Conservation (phyloP, 169 alveolate genomes). For the Perkinsus olseni region DNA sequence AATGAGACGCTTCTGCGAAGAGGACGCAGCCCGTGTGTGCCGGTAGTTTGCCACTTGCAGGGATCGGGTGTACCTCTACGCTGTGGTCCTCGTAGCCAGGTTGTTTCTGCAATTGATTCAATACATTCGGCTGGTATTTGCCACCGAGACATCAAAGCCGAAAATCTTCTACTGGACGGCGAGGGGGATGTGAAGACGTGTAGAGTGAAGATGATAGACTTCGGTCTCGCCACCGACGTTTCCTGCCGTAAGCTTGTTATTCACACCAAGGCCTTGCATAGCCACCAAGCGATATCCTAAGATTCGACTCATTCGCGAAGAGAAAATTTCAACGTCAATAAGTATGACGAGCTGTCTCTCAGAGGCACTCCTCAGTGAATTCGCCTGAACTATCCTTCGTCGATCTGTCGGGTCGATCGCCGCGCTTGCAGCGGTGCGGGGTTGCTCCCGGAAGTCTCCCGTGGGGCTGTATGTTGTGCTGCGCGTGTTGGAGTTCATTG, state of each 20-base stretch:
- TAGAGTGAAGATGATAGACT: constrained; percentile 43
- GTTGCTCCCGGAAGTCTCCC: too few relatives aligned
- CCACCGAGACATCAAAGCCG: neutral
- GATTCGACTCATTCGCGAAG: too few relatives aligned
- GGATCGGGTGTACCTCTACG: neutral
- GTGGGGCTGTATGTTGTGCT: neutral
- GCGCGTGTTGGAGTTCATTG: neutral
- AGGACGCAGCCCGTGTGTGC: constrained; percentile 40
- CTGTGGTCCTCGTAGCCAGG: neutral
- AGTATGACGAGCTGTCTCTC: too few relatives aligned
- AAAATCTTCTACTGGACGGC: neutral
- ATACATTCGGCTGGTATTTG: neutral
- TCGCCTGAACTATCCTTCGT: too few relatives aligned
- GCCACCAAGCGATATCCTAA: neutral
- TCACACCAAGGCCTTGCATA: neutral
- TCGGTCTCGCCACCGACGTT: constrained; percentile 33
- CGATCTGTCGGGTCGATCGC: too few relatives aligned
- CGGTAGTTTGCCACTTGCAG: neutral
- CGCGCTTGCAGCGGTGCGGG: too few relatives aligned
- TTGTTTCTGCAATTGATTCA: neutral
- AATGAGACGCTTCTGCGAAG: constrained; percentile 49
- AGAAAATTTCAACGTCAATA: too few relatives aligned
- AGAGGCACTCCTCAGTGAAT: too few relatives aligned
- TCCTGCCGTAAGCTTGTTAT: neutral
- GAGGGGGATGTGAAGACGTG: neutral